Evolutionary conservation across 495 filamentous ascomycete genomes (phyloP).

Genomic region (Penicillium argentinense): DNA sequence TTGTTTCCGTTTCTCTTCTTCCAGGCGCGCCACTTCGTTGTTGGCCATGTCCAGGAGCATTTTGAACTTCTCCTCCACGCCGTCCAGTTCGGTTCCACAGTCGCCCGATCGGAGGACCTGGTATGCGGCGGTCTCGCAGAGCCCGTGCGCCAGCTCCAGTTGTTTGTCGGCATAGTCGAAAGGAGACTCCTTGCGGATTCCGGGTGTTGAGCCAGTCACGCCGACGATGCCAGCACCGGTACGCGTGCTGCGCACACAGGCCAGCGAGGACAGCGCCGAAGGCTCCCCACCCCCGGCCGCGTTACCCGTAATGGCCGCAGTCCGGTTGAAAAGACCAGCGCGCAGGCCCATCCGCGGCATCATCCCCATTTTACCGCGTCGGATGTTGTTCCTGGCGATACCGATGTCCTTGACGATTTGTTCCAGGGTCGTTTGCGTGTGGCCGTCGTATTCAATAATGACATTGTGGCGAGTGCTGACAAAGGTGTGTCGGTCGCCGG

Average conservation of each 20-base stretch:
- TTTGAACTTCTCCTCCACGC: slow-evolving; percentile 59
- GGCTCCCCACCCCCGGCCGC: slow-evolving; percentile 1
- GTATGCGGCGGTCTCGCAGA: slow-evolving; percentile 83
- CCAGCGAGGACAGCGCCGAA: slow-evolving; percentile 10
- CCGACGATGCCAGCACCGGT: slow-evolving; percentile 19
- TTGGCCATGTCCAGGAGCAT: slow-evolving; percentile 39
- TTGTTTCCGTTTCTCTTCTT: slow-evolving; percentile 34
- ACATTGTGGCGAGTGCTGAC: slow-evolving; percentile 77
- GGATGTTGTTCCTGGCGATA: slow-evolving; percentile 75
- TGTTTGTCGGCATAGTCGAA: slow-evolving; percentile 75
- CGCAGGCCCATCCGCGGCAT: slow-evolving; percentile 20
- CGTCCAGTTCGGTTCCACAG: slow-evolving; percentile 69
- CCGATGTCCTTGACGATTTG: slow-evolving; percentile 76
- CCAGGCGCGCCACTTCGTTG: slow-evolving; percentile 41
- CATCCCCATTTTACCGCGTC: slow-evolving; percentile 65
- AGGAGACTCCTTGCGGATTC: slow-evolving; percentile 23
- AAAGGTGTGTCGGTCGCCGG: slow-evolving; percentile 41
- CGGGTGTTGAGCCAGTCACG: slow-evolving; percentile 10
- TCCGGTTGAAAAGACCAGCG: slow-evolving; percentile 16
- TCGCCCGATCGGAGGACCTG: slow-evolving; percentile 83
- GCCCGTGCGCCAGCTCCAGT: slow-evolving; percentile 72
- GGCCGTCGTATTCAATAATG: slow-evolving; percentile 86
- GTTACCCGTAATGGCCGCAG: slow-evolving; percentile 2
- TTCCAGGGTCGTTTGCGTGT: slow-evolving; percentile 79
- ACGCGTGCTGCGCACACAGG: slow-evolving; percentile 34